phyloP scores from a whole-genome alignment of 2,329 filamentous ascomycete genomes.

The Diaporthe velutina region DNA sequence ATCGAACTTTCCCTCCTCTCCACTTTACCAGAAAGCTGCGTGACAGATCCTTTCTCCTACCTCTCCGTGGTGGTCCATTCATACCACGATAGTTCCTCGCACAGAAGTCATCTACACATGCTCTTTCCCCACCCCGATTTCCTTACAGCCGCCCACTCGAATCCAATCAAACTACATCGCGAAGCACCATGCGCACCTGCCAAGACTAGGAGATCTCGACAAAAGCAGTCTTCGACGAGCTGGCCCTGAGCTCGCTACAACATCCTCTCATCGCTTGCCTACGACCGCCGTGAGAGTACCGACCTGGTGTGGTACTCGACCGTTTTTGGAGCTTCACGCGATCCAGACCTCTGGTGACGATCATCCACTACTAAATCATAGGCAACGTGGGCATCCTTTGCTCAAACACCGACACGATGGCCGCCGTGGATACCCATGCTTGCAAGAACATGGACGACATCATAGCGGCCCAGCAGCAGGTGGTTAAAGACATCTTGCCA shows the following conservation, averaged over 20 bases:
- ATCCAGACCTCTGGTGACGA: background rate
- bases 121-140: constrained; percentile 28
- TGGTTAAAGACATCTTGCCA: constrained; percentile 49
- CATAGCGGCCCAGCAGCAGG: constrained; percentile 48
- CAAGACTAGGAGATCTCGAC: constrained; percentile 40
- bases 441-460: constrained; percentile 42
- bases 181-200: constrained; percentile 40
- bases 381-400: background rate
- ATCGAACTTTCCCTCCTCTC: background rate
- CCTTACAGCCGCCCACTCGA: background rate
- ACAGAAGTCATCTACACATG: background rate
- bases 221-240: constrained; percentile 39
- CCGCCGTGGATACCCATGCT: constrained; percentile 35
- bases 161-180: constrained; percentile 34
- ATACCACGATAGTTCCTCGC: background rate
- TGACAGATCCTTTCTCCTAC: background rate
- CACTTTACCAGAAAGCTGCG: background rate
- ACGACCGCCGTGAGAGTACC: constrained; percentile 35
- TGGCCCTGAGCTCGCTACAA: constrained; percentile 31
- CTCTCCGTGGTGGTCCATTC: background rate
- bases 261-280: constrained; percentile 20
- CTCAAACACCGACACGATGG: constrained; percentile 9
- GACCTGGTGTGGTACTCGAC: constrained; percentile 10
- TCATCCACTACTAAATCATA: background rate
- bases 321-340: background rate